Percentiles rank a stretch among this genome's conserved stretches.
These are phyloP conservation scores for Spongiforma sp. DNA, from an alignment of 1,284 basidiomycete genomes.

Conservation along the genomic window DNA sequence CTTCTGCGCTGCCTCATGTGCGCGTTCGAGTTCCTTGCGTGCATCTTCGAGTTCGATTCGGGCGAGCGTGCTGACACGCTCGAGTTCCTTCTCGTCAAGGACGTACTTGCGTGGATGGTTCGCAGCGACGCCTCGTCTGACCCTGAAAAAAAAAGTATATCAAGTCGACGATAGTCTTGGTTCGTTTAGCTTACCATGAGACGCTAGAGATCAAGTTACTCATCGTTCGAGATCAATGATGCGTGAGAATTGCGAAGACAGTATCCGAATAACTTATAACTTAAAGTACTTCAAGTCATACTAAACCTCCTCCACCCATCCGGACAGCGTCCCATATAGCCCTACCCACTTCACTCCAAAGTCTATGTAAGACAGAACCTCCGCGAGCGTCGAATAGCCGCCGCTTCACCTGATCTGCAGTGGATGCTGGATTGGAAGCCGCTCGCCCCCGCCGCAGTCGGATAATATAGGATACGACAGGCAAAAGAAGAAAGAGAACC, in stretches of 20 bases:
- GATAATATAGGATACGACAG: conserved; percentile 62
- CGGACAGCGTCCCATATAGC: conserved; percentile 68
- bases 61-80: conserved; percentile 89
- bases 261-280: conserved; percentile 26
- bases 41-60: conserved; percentile 91
- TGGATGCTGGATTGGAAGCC: conserved; percentile 35
- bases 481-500: conserved; percentile 63
- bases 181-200: conserved; percentile 43
- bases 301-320: conserved; percentile 79
- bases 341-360: conserved; percentile 61
- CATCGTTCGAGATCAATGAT: conserved; percentile 47
- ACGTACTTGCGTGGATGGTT: conserved; percentile 88
- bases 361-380: conserved; percentile 44
- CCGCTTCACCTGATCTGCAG: conserved; percentile 63
- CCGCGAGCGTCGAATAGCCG: conserved; percentile 49
- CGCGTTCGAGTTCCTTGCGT: conserved; percentile 81
- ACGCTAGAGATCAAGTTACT: conserved; percentile 73
- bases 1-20: conserved; percentile 75
- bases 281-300: conserved; percentile 37
- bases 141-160: conserved; percentile 55
- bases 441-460: conserved; percentile 47
- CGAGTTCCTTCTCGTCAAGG: conserved; percentile 90
- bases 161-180: not conserved
- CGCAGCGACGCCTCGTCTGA: conserved; percentile 80
- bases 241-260: not conserved